These are phyloP conservation scores for Breviolum minutum DNA, from an alignment of 73 alveolate genomes.

Conservation along the genomic window DNA sequence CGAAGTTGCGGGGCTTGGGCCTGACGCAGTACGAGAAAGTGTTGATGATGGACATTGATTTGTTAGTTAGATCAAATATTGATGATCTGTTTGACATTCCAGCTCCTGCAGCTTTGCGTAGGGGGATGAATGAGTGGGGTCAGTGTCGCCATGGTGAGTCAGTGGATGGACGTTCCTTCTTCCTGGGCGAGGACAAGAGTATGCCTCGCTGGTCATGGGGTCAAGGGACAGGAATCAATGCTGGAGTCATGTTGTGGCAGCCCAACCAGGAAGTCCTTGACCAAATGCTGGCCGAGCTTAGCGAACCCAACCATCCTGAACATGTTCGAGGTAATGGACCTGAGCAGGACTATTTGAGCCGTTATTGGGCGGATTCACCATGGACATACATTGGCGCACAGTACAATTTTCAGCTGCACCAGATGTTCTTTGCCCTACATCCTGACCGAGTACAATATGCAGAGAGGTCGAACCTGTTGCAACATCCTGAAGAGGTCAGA, in stretches of 20 bases:
- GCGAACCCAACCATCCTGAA: constrained; percentile 91
- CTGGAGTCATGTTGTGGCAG: constrained; percentile 91
- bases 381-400: constrained; percentile 84
- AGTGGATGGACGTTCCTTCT: constrained; percentile 63
- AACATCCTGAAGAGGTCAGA: constrained; percentile 34
- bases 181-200: constrained; percentile 55
- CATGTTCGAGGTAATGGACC: constrained; percentile 86
- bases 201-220: constrained; percentile 95
- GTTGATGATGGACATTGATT: constrained; percentile 85
- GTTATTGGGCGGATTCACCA: constrained; percentile 94
- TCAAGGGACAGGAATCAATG: constrained; percentile 94
- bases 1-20: constrained; percentile 71
- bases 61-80: constrained; percentile 57
- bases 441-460: constrained; percentile 78
- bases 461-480: constrained; percentile 50
- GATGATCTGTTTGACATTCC: constrained; percentile 85
- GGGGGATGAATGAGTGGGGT: constrained; percentile 79
- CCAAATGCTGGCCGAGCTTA: constrained; percentile 81
- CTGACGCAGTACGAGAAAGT: constrained; percentile 73
- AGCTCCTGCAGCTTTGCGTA: constrained; percentile 88
- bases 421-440: constrained; percentile 88
- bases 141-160: constrained; percentile 37
- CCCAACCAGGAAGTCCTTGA: constrained; percentile 83
- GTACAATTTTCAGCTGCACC: constrained; percentile 90
- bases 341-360: constrained; percentile 89